These are phyloP conservation scores for Phytophthora tentaculata DNA, from an alignment of 352 stramenopile genomes.

Conservation along the genomic window DNA sequence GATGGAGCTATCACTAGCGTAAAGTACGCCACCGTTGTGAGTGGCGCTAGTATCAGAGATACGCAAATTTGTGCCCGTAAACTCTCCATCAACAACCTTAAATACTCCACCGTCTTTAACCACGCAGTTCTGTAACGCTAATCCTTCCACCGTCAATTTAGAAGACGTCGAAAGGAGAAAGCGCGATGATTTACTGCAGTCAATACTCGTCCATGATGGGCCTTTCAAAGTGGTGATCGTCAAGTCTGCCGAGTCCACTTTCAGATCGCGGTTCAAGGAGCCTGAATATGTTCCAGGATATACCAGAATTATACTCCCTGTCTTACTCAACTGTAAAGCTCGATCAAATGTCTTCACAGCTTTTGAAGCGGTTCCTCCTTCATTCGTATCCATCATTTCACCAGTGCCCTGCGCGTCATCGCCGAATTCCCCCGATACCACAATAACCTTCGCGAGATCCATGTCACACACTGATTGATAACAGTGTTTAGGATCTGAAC, in stretches of 20 bases:
- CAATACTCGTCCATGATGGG: constrained; percentile 51
- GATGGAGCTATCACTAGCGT: constrained; percentile 20
- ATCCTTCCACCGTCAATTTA: constrained; percentile 36
- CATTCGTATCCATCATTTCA: constrained; percentile 57
- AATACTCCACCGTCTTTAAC: constrained; percentile 33
- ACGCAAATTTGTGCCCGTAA: constrained; percentile 33
- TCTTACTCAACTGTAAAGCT: constrained; percentile 42
- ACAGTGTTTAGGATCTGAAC: constrained; percentile 44
- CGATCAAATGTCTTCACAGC: constrained; percentile 50
- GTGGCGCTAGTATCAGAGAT: constrained; percentile 27
- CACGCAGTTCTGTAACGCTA: constrained; percentile 50
- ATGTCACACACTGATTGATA: constrained; percentile 46
- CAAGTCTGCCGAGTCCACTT: constrained; percentile 23
- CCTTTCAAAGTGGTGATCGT: constrained; percentile 55
- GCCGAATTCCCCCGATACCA: constrained; percentile 61
- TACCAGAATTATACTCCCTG: constrained; percentile 52
- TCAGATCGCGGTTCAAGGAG: constrained; percentile 40
- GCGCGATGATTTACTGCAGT: constrained; percentile 38
- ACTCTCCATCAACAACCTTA: constrained; percentile 16
- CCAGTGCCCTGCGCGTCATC: constrained; percentile 61
- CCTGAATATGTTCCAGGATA: constrained; percentile 65
- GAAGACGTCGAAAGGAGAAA: constrained; percentile 22
- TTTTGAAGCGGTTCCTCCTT: constrained; percentile 60
- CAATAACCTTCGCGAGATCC: constrained; percentile 43
- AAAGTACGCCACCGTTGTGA: constrained; percentile 37